Conservation (phyloP, 352 stramenopile genomes). For the Phytophthora uliginosa region DNA sequence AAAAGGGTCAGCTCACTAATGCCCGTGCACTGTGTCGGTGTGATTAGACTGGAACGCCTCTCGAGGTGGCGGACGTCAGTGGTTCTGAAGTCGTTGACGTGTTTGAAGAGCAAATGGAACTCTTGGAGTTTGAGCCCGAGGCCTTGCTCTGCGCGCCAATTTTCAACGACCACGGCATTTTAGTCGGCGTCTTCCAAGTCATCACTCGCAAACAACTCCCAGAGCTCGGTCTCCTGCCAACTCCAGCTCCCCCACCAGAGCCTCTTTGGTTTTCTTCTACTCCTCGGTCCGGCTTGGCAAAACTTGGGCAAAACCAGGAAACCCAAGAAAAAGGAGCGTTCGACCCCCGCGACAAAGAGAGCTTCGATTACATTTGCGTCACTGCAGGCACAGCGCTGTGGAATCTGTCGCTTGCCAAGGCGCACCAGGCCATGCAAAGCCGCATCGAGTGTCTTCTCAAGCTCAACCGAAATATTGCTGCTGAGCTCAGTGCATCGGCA, state of each 20-base stretch:
- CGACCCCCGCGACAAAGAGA: constrained; percentile 51
- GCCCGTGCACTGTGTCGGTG: not conserved
- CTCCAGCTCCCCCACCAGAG: constrained; percentile 10
- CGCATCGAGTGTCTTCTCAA: constrained; percentile 82
- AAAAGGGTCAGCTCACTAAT: not conserved
- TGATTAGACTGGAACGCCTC: constrained; percentile 58
- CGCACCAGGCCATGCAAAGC: constrained; percentile 70
- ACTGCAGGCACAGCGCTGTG: constrained; percentile 72
- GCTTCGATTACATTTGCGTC: constrained; percentile 66
- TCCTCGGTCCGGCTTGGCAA: constrained; percentile 19
- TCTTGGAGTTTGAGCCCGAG: constrained; percentile 73
- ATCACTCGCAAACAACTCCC: constrained; percentile 53
- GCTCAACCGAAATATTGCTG: constrained; percentile 79
- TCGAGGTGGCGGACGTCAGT: constrained; percentile 62
- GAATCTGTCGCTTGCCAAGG: constrained; percentile 76
- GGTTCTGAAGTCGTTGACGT: constrained; percentile 65
- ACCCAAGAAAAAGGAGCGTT: constrained; percentile 30
- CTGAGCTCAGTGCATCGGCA: constrained; percentile 60
- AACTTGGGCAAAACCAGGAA: constrained; percentile 28
- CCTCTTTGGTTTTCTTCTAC: constrained; percentile 25
- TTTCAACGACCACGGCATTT: constrained; percentile 69
- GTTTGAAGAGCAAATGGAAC: constrained; percentile 76
- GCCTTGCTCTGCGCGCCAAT: constrained; percentile 66
- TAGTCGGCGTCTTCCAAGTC: constrained; percentile 72
- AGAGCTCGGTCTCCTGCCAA: constrained; percentile 8